These are phyloP conservation scores for Geoglossum cookeanum DNA, from an alignment of 2,329 filamentous ascomycete genomes.

Conservation along the genomic window DNA sequence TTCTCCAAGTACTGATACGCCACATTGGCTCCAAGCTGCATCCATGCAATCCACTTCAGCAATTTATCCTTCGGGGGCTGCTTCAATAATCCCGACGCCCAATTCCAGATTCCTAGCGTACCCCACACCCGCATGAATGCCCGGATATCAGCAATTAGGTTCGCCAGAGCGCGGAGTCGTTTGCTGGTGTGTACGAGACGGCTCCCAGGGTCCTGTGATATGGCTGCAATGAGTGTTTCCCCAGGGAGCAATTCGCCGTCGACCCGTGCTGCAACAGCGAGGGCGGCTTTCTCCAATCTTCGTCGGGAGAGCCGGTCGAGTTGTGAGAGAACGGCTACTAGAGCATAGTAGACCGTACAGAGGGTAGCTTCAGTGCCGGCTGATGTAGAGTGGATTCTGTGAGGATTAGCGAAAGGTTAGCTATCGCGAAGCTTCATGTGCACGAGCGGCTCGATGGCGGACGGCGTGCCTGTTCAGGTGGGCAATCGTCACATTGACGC, in stretches of 20 bases:
- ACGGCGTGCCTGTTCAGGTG: constrained; percentile 3
- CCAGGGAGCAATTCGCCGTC: constrained; percentile 17
- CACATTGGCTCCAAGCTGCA: constrained; percentile 48
- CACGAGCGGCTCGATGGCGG: background rate
- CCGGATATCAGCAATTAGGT: constrained; percentile 48
- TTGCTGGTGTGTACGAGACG: constrained; percentile 31
- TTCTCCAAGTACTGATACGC: constrained; percentile 71
- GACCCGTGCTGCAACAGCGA: constrained; percentile 23
- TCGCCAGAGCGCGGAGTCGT: constrained; percentile 32
- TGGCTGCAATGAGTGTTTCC: constrained; percentile 17
- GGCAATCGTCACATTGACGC: constrained; percentile 11
- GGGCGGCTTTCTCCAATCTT: constrained; percentile 31
- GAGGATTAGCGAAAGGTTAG: constrained; percentile 24
- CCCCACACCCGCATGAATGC: constrained; percentile 63
- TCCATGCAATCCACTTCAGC: constrained; percentile 37
- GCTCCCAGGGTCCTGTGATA: constrained; percentile 30
- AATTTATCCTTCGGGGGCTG: constrained; percentile 22
- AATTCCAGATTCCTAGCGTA: constrained; percentile 52
- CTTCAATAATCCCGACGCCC: constrained; percentile 25
- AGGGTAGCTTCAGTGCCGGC: constrained; percentile 51
- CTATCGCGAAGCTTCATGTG: background rate
- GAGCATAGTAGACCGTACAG: constrained; percentile 47
- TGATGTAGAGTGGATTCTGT: constrained; percentile 47
- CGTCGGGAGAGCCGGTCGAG: constrained; percentile 32
- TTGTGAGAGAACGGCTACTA: constrained; percentile 41